Evolutionary conservation across 371 early-diverging fungal genomes (phyloP).

Genomic region (Nosema muscidifuracis): DNA sequence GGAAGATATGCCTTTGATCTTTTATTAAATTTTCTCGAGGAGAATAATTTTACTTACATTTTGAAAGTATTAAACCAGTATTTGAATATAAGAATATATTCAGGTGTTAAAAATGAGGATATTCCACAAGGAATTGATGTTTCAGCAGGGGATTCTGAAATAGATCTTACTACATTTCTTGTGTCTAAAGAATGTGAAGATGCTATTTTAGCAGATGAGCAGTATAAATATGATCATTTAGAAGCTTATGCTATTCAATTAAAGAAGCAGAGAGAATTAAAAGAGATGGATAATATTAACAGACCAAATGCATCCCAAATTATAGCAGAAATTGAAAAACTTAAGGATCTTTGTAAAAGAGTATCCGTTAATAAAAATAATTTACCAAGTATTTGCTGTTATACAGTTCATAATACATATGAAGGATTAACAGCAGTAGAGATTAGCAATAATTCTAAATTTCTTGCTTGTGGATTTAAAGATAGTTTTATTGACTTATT

Average conservation of each 20-base stretch:
- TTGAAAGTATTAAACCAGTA: constrained; percentile 85
- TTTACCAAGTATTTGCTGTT: constrained; percentile 83
- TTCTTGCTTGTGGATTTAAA: constrained; percentile 62
- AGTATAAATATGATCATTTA: constrained; percentile 70
- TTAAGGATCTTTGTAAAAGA: constrained; percentile 75
- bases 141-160: constrained; percentile 33
- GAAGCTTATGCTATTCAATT: constrained; percentile 70
- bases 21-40: constrained; percentile 79
- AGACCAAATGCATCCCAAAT: constrained; percentile 53
- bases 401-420: constrained; percentile 89
- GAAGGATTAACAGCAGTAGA: constrained; percentile 64
- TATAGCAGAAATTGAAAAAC: constrained; percentile 64
- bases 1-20: constrained; percentile 80
- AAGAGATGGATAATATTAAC: constrained; percentile 39
- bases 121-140: constrained; percentile 56
- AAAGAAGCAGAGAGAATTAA: constrained; percentile 57
- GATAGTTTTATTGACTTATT: constrained; percentile 62
- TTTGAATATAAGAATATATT: constrained; percentile 71
- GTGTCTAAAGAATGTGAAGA: constrained; percentile 60
- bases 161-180: constrained; percentile 54
- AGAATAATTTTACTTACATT: constrained; percentile 74
- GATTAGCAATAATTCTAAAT: constrained; percentile 53
- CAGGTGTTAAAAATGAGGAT: constrained; percentile 49
- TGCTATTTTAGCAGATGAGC: constrained; percentile 68
- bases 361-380: constrained; percentile 69